phyloP scores from a whole-genome alignment of 2,329 filamentous ascomycete species.

The Neofusicoccum sp. region DNA sequence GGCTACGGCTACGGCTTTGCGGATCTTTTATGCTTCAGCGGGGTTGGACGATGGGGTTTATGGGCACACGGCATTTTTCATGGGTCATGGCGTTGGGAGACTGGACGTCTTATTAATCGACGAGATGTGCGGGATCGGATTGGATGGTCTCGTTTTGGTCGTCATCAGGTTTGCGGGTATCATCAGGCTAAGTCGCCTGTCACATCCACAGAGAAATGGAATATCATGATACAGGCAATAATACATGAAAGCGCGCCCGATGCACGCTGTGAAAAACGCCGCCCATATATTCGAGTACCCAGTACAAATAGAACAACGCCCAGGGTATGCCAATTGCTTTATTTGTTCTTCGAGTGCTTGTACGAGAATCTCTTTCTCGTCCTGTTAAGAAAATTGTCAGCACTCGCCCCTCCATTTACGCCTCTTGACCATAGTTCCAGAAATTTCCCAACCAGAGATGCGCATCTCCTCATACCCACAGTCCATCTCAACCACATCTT shows the following conservation, averaged over 20 bases:
- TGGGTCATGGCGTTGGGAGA: background rate
- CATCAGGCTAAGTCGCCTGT: too few species aligned
- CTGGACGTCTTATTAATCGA: too few species aligned
- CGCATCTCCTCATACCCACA: too few species aligned
- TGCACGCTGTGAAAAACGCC: constrained; percentile 7
- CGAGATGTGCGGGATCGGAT: too few species aligned
- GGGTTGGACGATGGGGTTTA: background rate
- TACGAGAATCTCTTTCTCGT: constrained; percentile 68
- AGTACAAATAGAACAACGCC: background rate
- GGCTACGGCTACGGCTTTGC: too few species aligned
- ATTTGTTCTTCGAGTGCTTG: constrained; percentile 71
- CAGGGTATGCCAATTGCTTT: constrained; percentile 21
- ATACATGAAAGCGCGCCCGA: too few species aligned
- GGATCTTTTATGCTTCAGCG: background rate
- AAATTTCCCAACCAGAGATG: too few species aligned
- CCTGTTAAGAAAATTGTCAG: constrained; percentile 40
- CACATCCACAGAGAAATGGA: background rate
- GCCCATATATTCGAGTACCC: constrained; percentile 15
- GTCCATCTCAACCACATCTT: background rate
- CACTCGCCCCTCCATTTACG: too few species aligned
- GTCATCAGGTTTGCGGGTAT: background rate
- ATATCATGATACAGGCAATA: background rate
- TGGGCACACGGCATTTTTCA: background rate
- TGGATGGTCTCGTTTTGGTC: background rate
- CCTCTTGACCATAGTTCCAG: too few species aligned